Base-by-base conservation (phyloP, 2,329 filamentous ascomycete genomes). In the Anthostomella pinea region DNA sequence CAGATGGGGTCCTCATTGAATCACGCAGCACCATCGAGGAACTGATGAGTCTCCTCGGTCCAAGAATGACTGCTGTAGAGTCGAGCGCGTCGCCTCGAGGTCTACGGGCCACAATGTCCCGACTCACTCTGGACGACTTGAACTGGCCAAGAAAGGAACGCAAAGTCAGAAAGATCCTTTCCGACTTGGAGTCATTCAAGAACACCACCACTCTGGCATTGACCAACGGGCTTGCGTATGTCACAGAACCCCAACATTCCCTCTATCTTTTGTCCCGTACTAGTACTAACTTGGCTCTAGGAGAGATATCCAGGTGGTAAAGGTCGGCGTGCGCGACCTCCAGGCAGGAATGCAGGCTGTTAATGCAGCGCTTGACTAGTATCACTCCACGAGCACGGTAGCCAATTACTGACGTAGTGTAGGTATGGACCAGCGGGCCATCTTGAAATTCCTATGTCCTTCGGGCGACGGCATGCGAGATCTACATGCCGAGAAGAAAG, bases 401-500 rank as follows among this genome's bases (percentile, higher is more conserved):
- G n/a, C n/a, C n/a, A n/a, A n/a, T n/a, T n/a, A n/a, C n/a, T n/a
- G n/a, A n/a, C n/a, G n/a, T n/a, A n/a, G 11, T 16, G 6, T 27
- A 27, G 21, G 16, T 10, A 25, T n/a, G 10, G 36, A 38, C 4
- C 33, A 11, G 13, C 15, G 8, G 8, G 13, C 8, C 1, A 39
- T 42, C n/a, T 5, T 45, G 7, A 14, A 28, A 1, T 23, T 25
- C 22, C 33, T 35, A 5, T 13, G 29, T 3, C 35, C 35, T 10
- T 14, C 9, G 8, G 24, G 33, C 13, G 13, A 8, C 6, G 30
- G 10, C 1, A 36, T 35, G 1, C 8, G 24, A 24, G 18, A n/a
- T 5, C 31, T 45, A 4, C 43, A 45, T 27, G 32, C 15, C 3
- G 19, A 39, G 3, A 35, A 35, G 23, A 31, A 18, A 24, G 17